These are phyloP conservation scores for Elongisporangium anandrum DNA, from an alignment of 352 stramenopile genomes.

Conservation along the genomic window DNA sequence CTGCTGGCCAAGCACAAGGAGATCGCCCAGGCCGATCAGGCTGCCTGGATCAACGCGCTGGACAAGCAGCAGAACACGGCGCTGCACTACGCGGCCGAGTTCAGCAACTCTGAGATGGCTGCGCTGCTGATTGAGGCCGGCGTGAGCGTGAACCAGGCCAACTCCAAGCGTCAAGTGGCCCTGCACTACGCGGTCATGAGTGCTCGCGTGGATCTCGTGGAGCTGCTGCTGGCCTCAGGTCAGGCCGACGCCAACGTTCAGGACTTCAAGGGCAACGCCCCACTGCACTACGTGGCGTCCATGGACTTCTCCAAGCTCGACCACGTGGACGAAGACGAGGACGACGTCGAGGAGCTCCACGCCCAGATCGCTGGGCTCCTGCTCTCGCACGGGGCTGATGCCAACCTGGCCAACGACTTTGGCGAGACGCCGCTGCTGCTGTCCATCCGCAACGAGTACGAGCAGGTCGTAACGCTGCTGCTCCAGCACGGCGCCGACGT, in stretches of 20 bases:
- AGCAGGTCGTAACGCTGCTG: conserved; percentile 2
- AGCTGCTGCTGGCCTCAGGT: conserved; percentile 20
- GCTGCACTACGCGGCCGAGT: conserved; percentile 27
- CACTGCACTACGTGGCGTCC: conserved; percentile 15
- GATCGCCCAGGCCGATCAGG: conserved; percentile 20
- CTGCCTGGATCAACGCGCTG: conserved; percentile 10
- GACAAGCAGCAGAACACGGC: conserved; percentile 27
- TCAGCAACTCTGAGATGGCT: conserved; percentile 9
- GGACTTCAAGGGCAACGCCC: conserved; percentile 23
- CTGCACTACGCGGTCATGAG: conserved; percentile 26
- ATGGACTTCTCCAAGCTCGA: conserved; percentile 26
- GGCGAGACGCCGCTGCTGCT: conserved; percentile 21
- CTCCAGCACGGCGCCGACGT: conserved; percentile 3
- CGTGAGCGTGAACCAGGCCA: conserved; percentile 18
- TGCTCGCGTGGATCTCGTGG: conserved; percentile 13
- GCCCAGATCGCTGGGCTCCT: not conserved
- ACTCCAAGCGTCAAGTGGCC: conserved; percentile 10
- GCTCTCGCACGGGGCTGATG: conserved; percentile 1
- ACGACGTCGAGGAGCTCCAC: conserved; percentile 5
- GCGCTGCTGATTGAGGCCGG: conserved; percentile 12
- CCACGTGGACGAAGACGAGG: conserved; percentile 4
- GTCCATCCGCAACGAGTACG: not conserved
- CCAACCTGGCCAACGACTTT: conserved; percentile 18
- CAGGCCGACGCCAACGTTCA: conserved; percentile 16
- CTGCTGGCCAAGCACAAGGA: conserved; percentile 22